Percentiles rank a stretch among this genome's conserved stretches.
Evolutionary conservation across 2,329 filamentous ascomycete species (phyloP).

Genomic region (Capronia coronata): DNA sequence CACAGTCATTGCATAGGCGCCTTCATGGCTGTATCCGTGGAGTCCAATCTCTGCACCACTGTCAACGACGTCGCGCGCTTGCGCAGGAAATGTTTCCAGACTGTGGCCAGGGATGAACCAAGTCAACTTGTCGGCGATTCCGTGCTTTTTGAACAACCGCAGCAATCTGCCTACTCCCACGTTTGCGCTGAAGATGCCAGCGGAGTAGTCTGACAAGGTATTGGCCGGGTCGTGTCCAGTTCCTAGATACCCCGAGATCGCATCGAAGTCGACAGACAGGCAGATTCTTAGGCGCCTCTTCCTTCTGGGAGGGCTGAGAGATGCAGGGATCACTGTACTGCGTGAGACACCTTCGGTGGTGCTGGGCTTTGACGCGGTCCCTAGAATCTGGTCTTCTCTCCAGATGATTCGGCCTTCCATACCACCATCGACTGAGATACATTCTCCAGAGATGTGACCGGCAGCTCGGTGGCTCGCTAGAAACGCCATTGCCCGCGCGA

Average conservation of each 20-base stretch:
- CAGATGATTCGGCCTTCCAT: conserved; percentile 48
- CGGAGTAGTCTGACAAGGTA: conserved; percentile 50
- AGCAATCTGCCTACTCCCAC: conserved; percentile 53
- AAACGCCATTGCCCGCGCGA: conserved; percentile 46
- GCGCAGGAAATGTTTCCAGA: conserved; percentile 51
- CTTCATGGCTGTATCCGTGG: conserved; percentile 40
- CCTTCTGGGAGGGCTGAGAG: conserved; percentile 11
- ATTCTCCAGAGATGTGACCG: conserved; percentile 51
- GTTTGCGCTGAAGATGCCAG: conserved; percentile 51
- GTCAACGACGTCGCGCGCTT: conserved; percentile 46
- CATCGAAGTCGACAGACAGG: conserved; percentile 50
- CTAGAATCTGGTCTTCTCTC: conserved; percentile 40
- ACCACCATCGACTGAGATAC: conserved; percentile 46
- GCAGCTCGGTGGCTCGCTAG: conserved; percentile 47
- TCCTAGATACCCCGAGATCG: conserved; percentile 55
- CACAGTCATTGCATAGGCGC: conserved; percentile 37
- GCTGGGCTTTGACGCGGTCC: neutral
- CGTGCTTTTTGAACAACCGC: conserved; percentile 48
- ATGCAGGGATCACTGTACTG: conserved; percentile 4
- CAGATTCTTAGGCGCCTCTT: conserved; percentile 27
- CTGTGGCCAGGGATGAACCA: conserved; percentile 58
- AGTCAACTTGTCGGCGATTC: conserved; percentile 48
- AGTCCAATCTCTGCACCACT: conserved; percentile 42
- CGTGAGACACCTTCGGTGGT: neutral
- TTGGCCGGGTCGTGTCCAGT: conserved; percentile 50